Percentiles rank a stretch among this genome's conserved stretches.
phyloP scores from a whole-genome alignment of 2,329 filamentous ascomycete species.

The Lachnellula arida region DNA sequence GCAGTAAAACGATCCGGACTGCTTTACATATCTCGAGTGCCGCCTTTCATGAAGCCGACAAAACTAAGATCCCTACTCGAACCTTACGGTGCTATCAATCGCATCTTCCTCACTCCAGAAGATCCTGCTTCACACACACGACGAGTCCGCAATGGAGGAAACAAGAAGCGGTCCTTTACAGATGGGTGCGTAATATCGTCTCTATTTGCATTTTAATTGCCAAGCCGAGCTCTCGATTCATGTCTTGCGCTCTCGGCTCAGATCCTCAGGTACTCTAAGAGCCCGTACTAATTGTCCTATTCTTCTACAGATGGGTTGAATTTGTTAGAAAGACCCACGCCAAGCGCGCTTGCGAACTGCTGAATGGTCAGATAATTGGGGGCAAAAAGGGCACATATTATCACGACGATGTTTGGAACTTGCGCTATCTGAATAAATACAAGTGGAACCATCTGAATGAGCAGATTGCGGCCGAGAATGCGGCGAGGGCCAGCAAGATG shows the following conservation, averaged over 20 bases:
- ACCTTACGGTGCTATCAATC: constrained; percentile 70
- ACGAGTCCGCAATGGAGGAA: constrained; percentile 68
- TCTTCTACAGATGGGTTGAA: constrained; percentile 60
- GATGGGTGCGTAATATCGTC: constrained; percentile 48
- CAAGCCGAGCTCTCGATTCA: no score
- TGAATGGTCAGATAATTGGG: constrained; percentile 74
- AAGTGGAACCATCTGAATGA: constrained; percentile 74
- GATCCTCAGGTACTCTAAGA: no score
- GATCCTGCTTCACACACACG: constrained; percentile 60
- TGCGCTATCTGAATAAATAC: constrained; percentile 77
- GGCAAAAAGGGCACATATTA: constrained; percentile 82
- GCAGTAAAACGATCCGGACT: constrained; percentile 72
- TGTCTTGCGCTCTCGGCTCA: no score
- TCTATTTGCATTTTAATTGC: no score
- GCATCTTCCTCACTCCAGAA: constrained; percentile 76
- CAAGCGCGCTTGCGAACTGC: constrained; percentile 67
- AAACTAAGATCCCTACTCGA: constrained; percentile 72
- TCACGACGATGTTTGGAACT: constrained; percentile 81
- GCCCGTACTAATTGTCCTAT: no score
- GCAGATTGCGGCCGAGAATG: constrained; percentile 77
- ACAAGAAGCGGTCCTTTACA: constrained; percentile 76
- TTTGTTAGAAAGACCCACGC: constrained; percentile 72
- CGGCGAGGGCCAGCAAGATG: constrained; percentile 70
- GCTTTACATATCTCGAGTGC: constrained; percentile 77
- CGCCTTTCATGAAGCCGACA: constrained; percentile 81